phyloP scores from a whole-genome alignment of 805 yeast species.

The Candida manassasensis region DNA sequence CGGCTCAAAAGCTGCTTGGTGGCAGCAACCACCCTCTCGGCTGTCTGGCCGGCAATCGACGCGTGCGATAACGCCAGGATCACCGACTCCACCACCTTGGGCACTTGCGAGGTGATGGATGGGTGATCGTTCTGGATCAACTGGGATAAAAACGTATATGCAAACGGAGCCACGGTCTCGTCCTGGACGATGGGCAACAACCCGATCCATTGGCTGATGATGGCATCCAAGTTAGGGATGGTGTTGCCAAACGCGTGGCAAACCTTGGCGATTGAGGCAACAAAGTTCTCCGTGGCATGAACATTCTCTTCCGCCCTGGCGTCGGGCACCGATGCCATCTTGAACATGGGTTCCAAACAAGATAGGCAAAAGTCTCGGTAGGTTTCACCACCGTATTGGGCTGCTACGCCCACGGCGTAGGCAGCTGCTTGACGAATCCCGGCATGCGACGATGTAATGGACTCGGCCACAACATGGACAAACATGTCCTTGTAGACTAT shows the following conservation, averaged over 20 bases:
- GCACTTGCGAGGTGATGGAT: slow-evolving; percentile 49
- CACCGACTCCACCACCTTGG: slow-evolving; percentile 62
- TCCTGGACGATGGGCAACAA: slow-evolving; percentile 81
- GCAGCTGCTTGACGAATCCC: slow-evolving; percentile 84
- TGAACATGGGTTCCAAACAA: slow-evolving; percentile 70
- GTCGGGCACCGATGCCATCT: slow-evolving; percentile 70
- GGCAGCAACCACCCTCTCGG: slow-evolving; percentile 56
- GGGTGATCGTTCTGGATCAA: slow-evolving; percentile 63
- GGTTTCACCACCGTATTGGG: slow-evolving; percentile 65
- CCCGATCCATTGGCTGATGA: slow-evolving; percentile 72
- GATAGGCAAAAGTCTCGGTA: slow-evolving; percentile 62
- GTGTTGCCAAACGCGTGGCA: slow-evolving; percentile 57
- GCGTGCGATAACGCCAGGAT: slow-evolving; percentile 70
- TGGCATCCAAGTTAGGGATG: slow-evolving; percentile 58
- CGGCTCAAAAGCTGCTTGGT: slow-evolving; percentile 60
- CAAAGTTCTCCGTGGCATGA: slow-evolving; percentile 81
- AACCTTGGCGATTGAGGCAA: slow-evolving; percentile 79
- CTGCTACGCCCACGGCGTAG: slow-evolving; percentile 79
- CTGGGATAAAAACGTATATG: slow-evolving; percentile 70
- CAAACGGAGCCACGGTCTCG: slow-evolving; percentile 81
- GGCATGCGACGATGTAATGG: slow-evolving; percentile 62
- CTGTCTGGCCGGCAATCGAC: slow-evolving; percentile 67
- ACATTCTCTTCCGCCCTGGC: slow-evolving; percentile 81
- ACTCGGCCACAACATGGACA: slow-evolving; percentile 58
- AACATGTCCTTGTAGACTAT: slow-evolving; percentile 61